Conservation (phyloP, 1,284 basidiomycete genomes). For the Termitomyces sp. region DNA sequence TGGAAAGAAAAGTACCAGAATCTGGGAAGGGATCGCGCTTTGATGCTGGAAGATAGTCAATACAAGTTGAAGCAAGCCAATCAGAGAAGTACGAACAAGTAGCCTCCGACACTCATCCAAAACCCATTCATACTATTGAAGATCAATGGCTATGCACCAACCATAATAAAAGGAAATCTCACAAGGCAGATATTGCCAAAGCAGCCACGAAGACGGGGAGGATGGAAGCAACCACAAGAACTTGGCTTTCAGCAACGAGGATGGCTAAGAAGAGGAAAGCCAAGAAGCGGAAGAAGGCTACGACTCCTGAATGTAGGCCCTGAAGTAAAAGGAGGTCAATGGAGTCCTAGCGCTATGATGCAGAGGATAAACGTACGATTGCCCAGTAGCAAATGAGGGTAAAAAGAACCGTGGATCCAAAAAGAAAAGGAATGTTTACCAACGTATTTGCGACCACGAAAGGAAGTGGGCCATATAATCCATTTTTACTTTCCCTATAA, state of each 20-base stretch:
- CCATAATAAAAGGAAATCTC: constrained; percentile 11
- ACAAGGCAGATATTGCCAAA: constrained; percentile 51
- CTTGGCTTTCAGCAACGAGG: constrained; percentile 52
- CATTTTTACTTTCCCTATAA: constrained; percentile 21
- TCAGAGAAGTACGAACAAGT: constrained; percentile 22
- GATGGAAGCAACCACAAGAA: constrained; percentile 44
- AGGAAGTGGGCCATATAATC: constrained; percentile 18
- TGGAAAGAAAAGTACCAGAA: constrained; percentile 60
- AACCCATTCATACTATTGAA: constrained; percentile 49
- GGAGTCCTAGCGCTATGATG: neutral
- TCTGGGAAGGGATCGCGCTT: constrained; percentile 44
- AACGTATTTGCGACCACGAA: constrained; percentile 19
- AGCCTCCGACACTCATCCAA: constrained; percentile 46
- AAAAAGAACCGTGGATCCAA: constrained; percentile 14
- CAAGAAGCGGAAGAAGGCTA: constrained; percentile 51
- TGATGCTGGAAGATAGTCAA: constrained; percentile 30
- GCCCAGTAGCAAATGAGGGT: constrained; percentile 30
- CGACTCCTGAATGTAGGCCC: constrained; percentile 45
- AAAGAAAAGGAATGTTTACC: constrained; percentile 19
- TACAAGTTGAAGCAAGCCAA: neutral
- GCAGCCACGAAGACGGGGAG: constrained; percentile 60
- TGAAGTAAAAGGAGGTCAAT: constrained; percentile 11
- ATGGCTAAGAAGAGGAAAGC: constrained; percentile 53
- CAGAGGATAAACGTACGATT: constrained; percentile 25
- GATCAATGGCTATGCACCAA: neutral